These are phyloP conservation scores for Neurospora pannonica DNA, from an alignment of 495 filamentous ascomycete species.

Conservation along the genomic window DNA sequence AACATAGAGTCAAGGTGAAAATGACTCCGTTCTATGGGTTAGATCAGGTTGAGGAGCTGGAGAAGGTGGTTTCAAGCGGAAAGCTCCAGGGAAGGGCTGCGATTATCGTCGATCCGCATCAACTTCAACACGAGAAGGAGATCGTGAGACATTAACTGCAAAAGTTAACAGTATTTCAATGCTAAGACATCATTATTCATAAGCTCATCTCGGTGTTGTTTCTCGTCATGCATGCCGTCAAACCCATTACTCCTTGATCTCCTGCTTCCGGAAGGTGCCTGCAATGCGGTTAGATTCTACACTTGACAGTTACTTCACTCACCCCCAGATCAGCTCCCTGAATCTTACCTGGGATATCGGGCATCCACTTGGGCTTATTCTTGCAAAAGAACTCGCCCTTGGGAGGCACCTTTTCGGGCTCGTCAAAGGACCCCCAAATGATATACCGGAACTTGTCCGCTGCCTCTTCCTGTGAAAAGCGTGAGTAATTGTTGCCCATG, in stretches of 20 bases:
- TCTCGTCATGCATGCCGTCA: background rate
- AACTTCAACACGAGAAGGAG: constrained; percentile 17
- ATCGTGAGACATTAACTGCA: background rate
- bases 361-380: constrained; percentile 51
- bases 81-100: constrained; percentile 46
- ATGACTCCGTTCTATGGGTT: constrained; percentile 45
- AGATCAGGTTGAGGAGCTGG: constrained; percentile 38
- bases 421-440: constrained; percentile 55
- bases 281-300: constrained; percentile 3
- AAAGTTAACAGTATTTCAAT: background rate
- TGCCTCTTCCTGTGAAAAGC: constrained; percentile 33
- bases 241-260: constrained; percentile 41
- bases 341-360: constrained; percentile 45
- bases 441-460: constrained; percentile 53
- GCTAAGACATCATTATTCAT: constrained; percentile 3
- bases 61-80: constrained; percentile 38
- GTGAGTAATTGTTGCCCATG: background rate
- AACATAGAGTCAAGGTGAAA: constrained; percentile 40
- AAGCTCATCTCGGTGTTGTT: background rate
- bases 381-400: constrained; percentile 65
- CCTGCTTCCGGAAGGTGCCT: constrained; percentile 53
- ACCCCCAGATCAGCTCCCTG: background rate
- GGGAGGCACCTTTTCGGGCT: constrained; percentile 49
- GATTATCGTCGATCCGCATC: constrained; percentile 37
- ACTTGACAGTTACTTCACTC: background rate